These are phyloP conservation scores for Hanseniaspora sp. DNA, from an alignment of 1,139 yeast species.

Conservation along the genomic window DNA sequence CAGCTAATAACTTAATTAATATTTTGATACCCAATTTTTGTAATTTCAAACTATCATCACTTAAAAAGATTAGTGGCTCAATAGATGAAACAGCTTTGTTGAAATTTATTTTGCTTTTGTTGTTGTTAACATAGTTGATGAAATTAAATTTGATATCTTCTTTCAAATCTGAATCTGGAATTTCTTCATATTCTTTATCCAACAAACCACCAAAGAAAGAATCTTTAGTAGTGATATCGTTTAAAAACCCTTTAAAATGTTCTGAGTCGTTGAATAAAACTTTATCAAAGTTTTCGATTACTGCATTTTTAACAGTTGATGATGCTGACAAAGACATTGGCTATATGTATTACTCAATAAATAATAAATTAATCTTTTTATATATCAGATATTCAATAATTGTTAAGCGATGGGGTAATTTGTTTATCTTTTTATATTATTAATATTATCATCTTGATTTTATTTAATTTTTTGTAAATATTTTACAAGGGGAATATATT, in stretches of 20 bases:
- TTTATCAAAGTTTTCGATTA: conserved; percentile 4
- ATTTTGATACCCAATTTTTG: conserved; percentile 5
- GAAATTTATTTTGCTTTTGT: conserved; percentile 1
- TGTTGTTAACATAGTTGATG: not conserved
- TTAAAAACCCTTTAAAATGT: conserved; percentile 11
- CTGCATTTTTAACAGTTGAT: not conserved
- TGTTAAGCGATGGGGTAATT: not conserved
- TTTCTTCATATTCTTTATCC: not conserved
- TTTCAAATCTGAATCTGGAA: not conserved
- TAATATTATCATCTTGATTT: not conserved
- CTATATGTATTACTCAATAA: not conserved
- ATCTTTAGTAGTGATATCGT: conserved; percentile 7
- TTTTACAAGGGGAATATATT: too few species aligned
- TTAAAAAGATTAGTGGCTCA: conserved; percentile 12
- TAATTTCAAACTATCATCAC: not conserved
- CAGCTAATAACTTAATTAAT: conserved; percentile 1
- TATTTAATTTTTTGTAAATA: too few species aligned
- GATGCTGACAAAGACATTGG: not conserved
- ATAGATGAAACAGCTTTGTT: conserved; percentile 8
- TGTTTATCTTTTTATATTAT: not conserved
- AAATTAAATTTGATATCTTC: not conserved
- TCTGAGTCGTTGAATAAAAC: conserved; percentile 10
- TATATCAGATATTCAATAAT: too few species aligned
- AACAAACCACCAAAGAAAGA: not conserved
- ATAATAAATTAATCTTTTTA: too few species aligned